These are phyloP conservation scores for Sporothrix pseudoabietina DNA, from an alignment of 2,329 filamentous ascomycete species.

Conservation along the genomic window DNA sequence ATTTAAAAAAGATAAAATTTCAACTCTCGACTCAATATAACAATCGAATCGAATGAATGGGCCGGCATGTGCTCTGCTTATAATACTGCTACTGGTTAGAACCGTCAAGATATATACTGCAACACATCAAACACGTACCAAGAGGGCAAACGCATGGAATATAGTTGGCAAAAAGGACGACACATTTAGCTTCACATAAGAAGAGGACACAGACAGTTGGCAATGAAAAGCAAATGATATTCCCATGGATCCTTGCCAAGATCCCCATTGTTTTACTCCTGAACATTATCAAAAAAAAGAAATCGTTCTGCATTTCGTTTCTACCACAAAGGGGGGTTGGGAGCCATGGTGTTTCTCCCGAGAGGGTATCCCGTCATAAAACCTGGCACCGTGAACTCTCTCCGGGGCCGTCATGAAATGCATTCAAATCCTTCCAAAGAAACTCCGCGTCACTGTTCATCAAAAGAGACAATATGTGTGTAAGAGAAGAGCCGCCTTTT, in stretches of 20 bases:
- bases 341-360: neutral
- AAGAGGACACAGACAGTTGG: neutral
- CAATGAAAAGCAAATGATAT: conserved; percentile 19
- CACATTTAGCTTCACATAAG: neutral
- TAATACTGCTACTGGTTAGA: too few relatives aligned
- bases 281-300: conserved; percentile 7
- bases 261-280: conserved; percentile 16
- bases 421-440: neutral
- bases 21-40: conserved; percentile 4
- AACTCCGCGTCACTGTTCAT: neutral
- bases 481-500: neutral
- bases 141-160: too few relatives aligned
- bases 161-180: neutral
- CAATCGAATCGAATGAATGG: neutral
- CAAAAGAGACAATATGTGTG: neutral
- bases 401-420: neutral
- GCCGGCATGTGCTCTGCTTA: too few relatives aligned
- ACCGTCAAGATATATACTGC: neutral
- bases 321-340: conserved; percentile 4
- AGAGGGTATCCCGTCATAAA: conserved; percentile 5
- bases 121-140: neutral
- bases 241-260: conserved; percentile 26
- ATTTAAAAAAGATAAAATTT: neutral
- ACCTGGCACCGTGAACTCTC: neutral
- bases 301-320: conserved; percentile 9